Conservation (phyloP, 768 basidiomycete genomes). For the Hydnum rufescens region DNA sequence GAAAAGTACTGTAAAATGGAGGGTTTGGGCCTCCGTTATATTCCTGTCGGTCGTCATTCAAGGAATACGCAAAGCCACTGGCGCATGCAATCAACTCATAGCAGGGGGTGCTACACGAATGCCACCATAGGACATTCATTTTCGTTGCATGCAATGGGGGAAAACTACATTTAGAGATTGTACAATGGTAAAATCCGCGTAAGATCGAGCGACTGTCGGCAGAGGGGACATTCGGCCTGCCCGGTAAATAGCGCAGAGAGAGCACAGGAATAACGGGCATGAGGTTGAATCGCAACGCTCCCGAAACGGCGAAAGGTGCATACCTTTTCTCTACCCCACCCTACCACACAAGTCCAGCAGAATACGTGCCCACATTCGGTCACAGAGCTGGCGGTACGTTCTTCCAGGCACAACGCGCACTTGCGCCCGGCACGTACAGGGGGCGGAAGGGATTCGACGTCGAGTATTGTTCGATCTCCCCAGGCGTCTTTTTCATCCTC, state of each 20-base stretch:
- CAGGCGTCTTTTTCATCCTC: slow-evolving; percentile 39
- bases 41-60: too few relatives aligned
- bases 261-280: not conserved
- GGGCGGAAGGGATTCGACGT: slow-evolving; percentile 33
- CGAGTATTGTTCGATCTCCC: slow-evolving; percentile 29
- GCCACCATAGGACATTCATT: too few relatives aligned
- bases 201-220: slow-evolving; percentile 55
- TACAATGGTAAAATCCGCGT: slow-evolving; percentile 59
- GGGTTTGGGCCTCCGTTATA: too few relatives aligned
- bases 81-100: too few relatives aligned
- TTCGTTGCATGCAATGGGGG: not conserved
- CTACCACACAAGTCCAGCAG: slow-evolving; percentile 77
- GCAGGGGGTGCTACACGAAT: too few relatives aligned
- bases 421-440: slow-evolving; percentile 33
- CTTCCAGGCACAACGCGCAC: slow-evolving; percentile 73
- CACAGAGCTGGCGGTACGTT: slow-evolving; percentile 58
- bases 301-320: slow-evolving; percentile 5
- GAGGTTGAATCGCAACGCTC: not conserved
- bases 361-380: slow-evolving; percentile 84
- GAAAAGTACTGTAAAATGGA: too few relatives aligned
- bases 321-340: slow-evolving; percentile 79
- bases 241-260: not conserved
- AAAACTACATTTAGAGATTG: slow-evolving; percentile 37
- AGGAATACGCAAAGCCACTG: too few relatives aligned
- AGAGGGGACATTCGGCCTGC: slow-evolving; percentile 72